Percentiles rank a stretch among this genome's conserved stretches.
These are phyloP conservation scores for Alternaria panax DNA, from an alignment of 2,329 filamentous ascomycete genomes.

Conservation along the genomic window DNA sequence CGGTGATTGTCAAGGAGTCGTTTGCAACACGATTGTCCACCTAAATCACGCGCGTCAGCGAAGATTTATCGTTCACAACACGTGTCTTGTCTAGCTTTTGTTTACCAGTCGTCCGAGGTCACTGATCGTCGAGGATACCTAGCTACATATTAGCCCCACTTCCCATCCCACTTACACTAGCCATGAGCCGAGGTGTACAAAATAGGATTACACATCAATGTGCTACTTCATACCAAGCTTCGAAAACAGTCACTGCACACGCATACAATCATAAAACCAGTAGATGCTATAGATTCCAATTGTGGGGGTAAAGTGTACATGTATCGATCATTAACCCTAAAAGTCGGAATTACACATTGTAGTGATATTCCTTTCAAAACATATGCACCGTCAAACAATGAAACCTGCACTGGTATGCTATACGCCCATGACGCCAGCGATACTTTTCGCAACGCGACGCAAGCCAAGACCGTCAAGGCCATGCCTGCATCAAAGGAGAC, in stretches of 20 bases:
- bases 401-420: not conserved
- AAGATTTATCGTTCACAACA: not conserved
- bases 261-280: not conserved
- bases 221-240: no score
- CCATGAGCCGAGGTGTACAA: not conserved
- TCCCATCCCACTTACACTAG: not conserved
- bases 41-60: not conserved
- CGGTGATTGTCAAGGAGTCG: not conserved
- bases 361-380: not conserved
- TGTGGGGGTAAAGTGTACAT: constrained; percentile 19
- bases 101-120: not conserved
- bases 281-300: not conserved
- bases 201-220: not conserved
- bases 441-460: constrained; percentile 2
- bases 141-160: not conserved
- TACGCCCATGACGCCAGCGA: constrained; percentile 16
- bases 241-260: no score
- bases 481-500: not conserved
- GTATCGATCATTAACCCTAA: not conserved
- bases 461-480: not conserved
- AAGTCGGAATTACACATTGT: not conserved
- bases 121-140: not conserved
- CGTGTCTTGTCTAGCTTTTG: not conserved
- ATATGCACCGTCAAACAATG: not conserved
- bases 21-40: not conserved